phyloP scores from a whole-genome alignment of 148 eudicot species.

The Vaccinium corymbosum region DNA sequence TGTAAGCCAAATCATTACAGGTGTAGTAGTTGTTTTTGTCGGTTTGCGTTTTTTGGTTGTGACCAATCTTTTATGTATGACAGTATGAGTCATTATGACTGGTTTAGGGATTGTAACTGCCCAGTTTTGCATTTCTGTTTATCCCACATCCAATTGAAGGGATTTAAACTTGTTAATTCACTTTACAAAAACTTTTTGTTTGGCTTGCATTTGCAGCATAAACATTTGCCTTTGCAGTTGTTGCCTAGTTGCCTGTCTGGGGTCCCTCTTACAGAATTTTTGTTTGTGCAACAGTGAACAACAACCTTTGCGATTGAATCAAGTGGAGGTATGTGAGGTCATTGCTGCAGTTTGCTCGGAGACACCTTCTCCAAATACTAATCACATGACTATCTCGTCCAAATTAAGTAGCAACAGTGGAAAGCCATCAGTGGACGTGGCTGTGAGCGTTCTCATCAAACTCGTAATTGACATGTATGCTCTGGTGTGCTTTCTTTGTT shows the following conservation, averaged over 20 bases:
- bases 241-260: background rate
- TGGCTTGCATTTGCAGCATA: background rate
- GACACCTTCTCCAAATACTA: constrained; percentile 49
- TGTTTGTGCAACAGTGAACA: constrained; percentile 64
- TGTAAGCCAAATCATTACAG: background rate
- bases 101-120: background rate
- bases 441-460: constrained; percentile 96
- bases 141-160: background rate
- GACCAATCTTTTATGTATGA: background rate
- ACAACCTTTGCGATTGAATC: constrained; percentile 85
- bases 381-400: constrained; percentile 64
- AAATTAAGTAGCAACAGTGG: constrained; percentile 62
- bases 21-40: background rate
- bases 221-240: background rate
- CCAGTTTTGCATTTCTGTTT: constrained; percentile 2
- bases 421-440: constrained; percentile 88
- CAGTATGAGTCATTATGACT: background rate
- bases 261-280: constrained; percentile 12
- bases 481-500: constrained; percentile 12
- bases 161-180: background rate
- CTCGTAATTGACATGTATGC: constrained; percentile 99
- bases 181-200: background rate
- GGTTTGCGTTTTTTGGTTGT: background rate
- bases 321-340: constrained; percentile 87
- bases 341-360: constrained; percentile 95